Percentiles rank a stretch among this genome's conserved stretches.
phyloP scores from a whole-genome alignment of 768 basidiomycete species.

The Russula sp. region DNA sequence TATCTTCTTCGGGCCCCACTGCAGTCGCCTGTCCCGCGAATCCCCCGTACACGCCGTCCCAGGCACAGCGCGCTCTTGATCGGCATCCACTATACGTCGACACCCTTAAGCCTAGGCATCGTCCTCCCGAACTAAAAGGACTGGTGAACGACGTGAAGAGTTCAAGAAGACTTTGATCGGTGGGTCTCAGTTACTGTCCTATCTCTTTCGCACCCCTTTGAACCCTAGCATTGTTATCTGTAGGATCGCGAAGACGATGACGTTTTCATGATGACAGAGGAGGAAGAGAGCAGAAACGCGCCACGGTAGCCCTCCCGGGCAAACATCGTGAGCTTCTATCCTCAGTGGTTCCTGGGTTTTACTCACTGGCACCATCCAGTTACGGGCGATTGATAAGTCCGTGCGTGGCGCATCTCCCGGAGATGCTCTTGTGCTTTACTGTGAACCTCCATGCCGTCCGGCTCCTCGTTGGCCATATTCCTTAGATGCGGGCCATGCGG shows the following conservation, averaged over 20 bases:
- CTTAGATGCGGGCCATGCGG: slow-evolving; percentile 15
- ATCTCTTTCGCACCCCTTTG: background rate
- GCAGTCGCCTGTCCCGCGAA: background rate
- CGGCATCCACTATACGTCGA: slow-evolving; percentile 1
- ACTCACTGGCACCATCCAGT: slow-evolving; percentile 3
- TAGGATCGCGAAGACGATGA: slow-evolving; percentile 14
- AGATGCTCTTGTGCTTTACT: slow-evolving; percentile 24
- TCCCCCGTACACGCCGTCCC: background rate
- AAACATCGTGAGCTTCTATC: slow-evolving; percentile 18
- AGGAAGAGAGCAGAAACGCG: background rate
- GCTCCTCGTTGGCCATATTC: background rate
- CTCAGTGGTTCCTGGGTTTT: background rate
- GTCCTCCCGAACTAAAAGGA: background rate
- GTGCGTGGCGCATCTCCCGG: slow-evolving; percentile 14
- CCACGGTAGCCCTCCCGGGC: slow-evolving; percentile 8
- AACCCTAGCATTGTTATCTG: background rate
- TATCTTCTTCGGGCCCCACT: background rate
- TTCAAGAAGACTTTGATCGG: slow-evolving; percentile 7
- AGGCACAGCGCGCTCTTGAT: background rate
- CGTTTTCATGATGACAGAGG: slow-evolving; percentile 20
- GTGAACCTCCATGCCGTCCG: slow-evolving; percentile 4
- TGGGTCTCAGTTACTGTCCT: background rate
- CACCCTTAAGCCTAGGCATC: too few species aligned
- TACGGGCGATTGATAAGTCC: slow-evolving; percentile 16
- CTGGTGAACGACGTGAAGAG: slow-evolving; percentile 10